These are phyloP conservation scores for Logfia minima DNA, from an alignment of 129 eudicot species.

Conservation along the genomic window DNA sequence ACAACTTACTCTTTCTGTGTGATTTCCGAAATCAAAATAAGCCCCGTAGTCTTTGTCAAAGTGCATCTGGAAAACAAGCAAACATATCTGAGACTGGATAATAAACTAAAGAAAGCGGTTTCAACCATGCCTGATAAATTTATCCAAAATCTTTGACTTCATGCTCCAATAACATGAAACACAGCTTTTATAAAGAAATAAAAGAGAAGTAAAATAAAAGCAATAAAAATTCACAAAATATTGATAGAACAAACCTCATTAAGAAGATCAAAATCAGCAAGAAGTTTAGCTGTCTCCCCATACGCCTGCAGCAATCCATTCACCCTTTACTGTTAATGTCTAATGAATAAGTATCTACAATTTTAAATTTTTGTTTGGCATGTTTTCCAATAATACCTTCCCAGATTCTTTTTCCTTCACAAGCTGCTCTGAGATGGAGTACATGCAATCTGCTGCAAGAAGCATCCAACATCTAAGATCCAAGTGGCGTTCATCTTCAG, in stretches of 20 bases:
- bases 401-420: constrained; percentile 42
- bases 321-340: constrained; percentile 8
- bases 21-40: constrained; percentile 92
- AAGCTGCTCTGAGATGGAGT: constrained; percentile 67
- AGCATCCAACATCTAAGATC: constrained; percentile 99
- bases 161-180: background rate
- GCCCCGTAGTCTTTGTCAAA: constrained; percentile 66
- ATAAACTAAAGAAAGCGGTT: constrained; percentile 1
- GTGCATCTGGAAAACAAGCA: constrained; percentile 67
- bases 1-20: constrained; percentile 76
- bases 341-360: background rate
- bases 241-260: constrained; percentile 56
- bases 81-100: constrained; percentile 3
- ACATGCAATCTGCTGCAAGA: constrained; percentile 92
- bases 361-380: background rate
- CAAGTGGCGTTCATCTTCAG: constrained; percentile 85
- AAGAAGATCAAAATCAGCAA: constrained; percentile 82
- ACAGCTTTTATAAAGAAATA: background rate
- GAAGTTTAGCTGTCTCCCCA: constrained; percentile 59
- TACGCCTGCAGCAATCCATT: constrained; percentile 63
- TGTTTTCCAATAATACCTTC: constrained; percentile 43
- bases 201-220: background rate
- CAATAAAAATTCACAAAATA: background rate
- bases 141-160: background rate
- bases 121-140: background rate